Percentiles rank a stretch among this genome's conserved stretches.
Conservation (phyloP, 2,329 filamentous ascomycete genomes). For the Ophiostoma tasmaniense region DNA sequence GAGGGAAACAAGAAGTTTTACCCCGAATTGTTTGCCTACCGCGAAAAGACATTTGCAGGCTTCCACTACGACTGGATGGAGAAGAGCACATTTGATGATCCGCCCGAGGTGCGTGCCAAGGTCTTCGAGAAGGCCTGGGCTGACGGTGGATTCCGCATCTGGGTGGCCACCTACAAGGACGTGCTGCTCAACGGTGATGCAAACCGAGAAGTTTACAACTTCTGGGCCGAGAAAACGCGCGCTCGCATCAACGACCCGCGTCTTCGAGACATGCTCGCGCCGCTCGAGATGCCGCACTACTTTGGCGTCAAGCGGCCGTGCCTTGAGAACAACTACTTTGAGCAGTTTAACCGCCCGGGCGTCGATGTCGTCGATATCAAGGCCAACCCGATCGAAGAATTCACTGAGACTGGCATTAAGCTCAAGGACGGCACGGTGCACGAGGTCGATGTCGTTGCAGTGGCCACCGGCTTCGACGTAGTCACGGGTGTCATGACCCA, state of each 20-base stretch:
- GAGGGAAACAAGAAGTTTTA: slow-evolving; percentile 37
- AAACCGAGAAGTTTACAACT: slow-evolving; percentile 46
- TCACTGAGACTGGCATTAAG: slow-evolving; percentile 34
- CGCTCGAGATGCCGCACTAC: slow-evolving; percentile 41
- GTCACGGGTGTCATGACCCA: slow-evolving; percentile 33
- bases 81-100: slow-evolving; percentile 48
- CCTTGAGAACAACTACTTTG: slow-evolving; percentile 38
- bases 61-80: slow-evolving; percentile 49
- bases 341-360: slow-evolving; percentile 37
- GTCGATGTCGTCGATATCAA: slow-evolving; percentile 37
- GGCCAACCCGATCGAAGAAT: slow-evolving; percentile 33
- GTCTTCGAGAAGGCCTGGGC: slow-evolving; percentile 42
- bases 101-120: slow-evolving; percentile 39
- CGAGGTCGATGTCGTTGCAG: slow-evolving; percentile 37
- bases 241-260: slow-evolving; percentile 41
- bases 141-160: slow-evolving; percentile 47
- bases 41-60: slow-evolving; percentile 47
- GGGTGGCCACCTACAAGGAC: slow-evolving; percentile 48
- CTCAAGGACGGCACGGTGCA: slow-evolving; percentile 34
- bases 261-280: slow-evolving; percentile 44
- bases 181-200: slow-evolving; percentile 36
- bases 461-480: slow-evolving; percentile 39
- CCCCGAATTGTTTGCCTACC: slow-evolving; percentile 42
- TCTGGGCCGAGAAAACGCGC: slow-evolving; percentile 46
- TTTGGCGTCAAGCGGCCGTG: slow-evolving; percentile 46